These are phyloP conservation scores for Casuarina glauca DNA, from an alignment of 306 rosid species.

Conservation along the genomic window DNA sequence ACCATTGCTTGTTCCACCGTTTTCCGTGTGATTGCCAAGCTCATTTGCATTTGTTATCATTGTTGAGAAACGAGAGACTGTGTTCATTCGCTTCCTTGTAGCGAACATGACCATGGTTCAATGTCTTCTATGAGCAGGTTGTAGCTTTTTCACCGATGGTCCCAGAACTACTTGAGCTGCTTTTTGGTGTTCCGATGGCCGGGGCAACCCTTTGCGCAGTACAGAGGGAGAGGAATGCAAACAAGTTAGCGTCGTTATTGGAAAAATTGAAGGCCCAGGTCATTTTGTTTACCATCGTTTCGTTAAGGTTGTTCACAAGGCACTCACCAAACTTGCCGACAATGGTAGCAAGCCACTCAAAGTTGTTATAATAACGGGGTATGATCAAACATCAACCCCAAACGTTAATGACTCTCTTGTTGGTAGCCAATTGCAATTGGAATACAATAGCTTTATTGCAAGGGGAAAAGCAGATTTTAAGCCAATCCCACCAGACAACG, in stretches of 20 bases:
- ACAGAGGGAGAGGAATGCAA: conserved; percentile 49
- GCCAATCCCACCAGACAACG: conserved; percentile 38
- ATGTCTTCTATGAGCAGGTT: conserved; percentile 48
- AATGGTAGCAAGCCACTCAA: conserved; percentile 46
- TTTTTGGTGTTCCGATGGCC: conserved; percentile 79
- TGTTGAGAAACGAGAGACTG: too few relatives aligned
- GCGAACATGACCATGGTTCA: too few relatives aligned
- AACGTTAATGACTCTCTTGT: conserved; percentile 35
- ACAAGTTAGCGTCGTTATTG: conserved; percentile 48
- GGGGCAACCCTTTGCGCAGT: conserved; percentile 75
- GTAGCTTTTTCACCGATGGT: conserved; percentile 71
- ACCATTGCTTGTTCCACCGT: too few relatives aligned
- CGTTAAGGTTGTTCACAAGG: conserved; percentile 42
- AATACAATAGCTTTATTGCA: conserved; percentile 45
- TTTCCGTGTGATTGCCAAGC: too few relatives aligned
- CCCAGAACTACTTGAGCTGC: conserved; percentile 80
- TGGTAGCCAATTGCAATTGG: conserved; percentile 25
- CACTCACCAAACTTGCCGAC: conserved; percentile 33
- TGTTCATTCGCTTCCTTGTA: too few relatives aligned
- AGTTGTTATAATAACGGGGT: conserved; percentile 48
- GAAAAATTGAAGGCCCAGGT: conserved; percentile 57
- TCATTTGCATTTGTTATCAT: too few relatives aligned
- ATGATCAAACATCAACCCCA: conserved; percentile 25
- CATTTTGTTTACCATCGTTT: conserved; percentile 55
- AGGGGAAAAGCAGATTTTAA: conserved; percentile 37